These are phyloP conservation scores for Rhizopogon parksii DNA, from an alignment of 1,284 basidiomycete genomes.

Conservation along the genomic window DNA sequence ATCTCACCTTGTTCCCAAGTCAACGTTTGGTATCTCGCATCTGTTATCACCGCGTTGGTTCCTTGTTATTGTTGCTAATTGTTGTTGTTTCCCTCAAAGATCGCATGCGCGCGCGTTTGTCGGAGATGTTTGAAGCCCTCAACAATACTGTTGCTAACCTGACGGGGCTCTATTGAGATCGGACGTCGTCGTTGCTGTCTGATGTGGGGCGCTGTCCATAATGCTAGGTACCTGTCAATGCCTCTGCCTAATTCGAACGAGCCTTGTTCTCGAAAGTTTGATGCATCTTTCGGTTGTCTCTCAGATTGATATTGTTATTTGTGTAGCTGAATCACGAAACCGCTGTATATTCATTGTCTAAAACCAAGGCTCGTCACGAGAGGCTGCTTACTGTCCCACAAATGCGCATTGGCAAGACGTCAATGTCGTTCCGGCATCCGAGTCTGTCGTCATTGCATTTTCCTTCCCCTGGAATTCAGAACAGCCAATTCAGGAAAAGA, in stretches of 20 bases:
- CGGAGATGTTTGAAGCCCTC: constrained; percentile 23
- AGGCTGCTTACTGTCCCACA: no score
- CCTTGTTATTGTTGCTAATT: neutral
- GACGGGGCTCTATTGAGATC: neutral
- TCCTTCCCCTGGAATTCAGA: no score
- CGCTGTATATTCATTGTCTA: no score
- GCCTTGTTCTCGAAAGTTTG: neutral
- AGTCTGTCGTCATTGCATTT: no score
- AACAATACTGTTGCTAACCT: constrained; percentile 19
- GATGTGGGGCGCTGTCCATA: neutral
- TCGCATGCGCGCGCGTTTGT: constrained; percentile 17
- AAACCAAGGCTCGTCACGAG: no score
- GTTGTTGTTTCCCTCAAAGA: constrained; percentile 11
- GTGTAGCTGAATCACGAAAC: no score
- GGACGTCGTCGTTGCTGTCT: neutral
- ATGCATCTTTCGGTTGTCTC: no score
- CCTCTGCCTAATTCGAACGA: neutral
- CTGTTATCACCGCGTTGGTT: neutral
- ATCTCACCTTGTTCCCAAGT: constrained; percentile 12
- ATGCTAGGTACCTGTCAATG: neutral
- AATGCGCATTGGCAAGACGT: no score
- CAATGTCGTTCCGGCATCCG: no score
- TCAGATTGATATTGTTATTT: no score
- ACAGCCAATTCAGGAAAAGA: no score
- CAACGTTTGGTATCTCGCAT: constrained; percentile 19